These are phyloP conservation scores for Dipodascus geniculatus DNA, from an alignment of 805 yeast species.

Conservation along the genomic window DNA sequence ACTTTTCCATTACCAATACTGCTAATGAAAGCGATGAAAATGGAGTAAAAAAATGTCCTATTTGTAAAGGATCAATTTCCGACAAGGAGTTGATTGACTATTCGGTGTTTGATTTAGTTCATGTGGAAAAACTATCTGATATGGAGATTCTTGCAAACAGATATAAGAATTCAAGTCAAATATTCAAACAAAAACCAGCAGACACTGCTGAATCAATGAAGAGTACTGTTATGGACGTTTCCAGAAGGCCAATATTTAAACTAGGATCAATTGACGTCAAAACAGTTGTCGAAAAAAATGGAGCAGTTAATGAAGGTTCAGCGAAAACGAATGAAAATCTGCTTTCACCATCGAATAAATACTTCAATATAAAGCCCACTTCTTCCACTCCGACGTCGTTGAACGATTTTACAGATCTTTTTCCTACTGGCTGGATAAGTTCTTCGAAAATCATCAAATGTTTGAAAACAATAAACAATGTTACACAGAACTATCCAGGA, in stretches of 20 bases:
- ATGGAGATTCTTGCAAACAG: conserved; percentile 7
- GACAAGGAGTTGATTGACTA: conserved; percentile 26
- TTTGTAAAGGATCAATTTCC: conserved; percentile 35
- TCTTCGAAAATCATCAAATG: conserved; percentile 65
- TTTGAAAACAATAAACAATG: conserved; percentile 42
- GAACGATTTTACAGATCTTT: conserved; percentile 10
- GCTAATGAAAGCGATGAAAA: conserved; percentile 10
- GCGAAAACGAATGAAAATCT: background rate
- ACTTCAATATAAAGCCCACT: background rate
- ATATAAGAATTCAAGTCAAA: background rate
- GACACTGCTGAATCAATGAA: background rate
- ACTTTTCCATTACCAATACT: conserved; percentile 1
- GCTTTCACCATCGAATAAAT: conserved; percentile 3
- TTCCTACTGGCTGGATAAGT: conserved; percentile 32
- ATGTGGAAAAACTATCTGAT: conserved; percentile 18
- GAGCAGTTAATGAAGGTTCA: too few species aligned
- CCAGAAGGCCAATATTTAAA: conserved; percentile 3
- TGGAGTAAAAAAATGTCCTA: conserved; percentile 36
- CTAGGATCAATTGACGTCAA: background rate
- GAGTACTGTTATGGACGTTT: background rate
- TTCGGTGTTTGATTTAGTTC: conserved; percentile 13
- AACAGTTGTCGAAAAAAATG: background rate
- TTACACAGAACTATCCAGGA: conserved; percentile 37
- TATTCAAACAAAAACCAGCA: background rate
- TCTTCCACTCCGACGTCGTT: background rate